These are phyloP conservation scores for Chaetomium sp. DNA, from an alignment of 2,329 filamentous ascomycete species.

Conservation along the genomic window DNA sequence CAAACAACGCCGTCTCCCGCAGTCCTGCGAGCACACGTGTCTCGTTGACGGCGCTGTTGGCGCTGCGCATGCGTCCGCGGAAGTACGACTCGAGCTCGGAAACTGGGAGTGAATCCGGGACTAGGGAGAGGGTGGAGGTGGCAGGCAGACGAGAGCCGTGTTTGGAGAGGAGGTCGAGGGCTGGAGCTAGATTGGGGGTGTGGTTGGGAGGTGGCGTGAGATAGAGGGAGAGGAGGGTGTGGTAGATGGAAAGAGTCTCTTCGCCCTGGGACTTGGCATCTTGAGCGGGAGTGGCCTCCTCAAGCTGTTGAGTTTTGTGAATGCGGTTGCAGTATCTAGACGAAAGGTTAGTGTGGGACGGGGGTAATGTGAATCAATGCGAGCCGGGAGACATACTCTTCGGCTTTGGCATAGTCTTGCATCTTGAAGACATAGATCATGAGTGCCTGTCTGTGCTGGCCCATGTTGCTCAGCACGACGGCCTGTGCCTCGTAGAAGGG, in stretches of 20 bases:
- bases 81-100: slow-evolving; percentile 84
- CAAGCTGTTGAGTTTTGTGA: slow-evolving; percentile 54
- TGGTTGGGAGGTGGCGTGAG: slow-evolving; percentile 72
- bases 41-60: slow-evolving; percentile 76
- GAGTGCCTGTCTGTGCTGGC: slow-evolving; percentile 89
- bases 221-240: slow-evolving; percentile 84
- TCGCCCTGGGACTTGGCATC: slow-evolving; percentile 32
- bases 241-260: slow-evolving; percentile 75
- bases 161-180: slow-evolving; percentile 79
- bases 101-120: slow-evolving; percentile 74
- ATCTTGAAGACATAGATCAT: slow-evolving; percentile 97
- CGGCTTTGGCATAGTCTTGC: slow-evolving; percentile 77
- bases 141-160: slow-evolving; percentile 90
- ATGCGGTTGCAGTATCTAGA: slow-evolving; percentile 80
- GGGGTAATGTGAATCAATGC: neutral
- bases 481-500: slow-evolving; percentile 85
- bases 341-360: neutral
- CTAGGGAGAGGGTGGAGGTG: slow-evolving; percentile 74
- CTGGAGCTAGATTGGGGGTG: slow-evolving; percentile 62
- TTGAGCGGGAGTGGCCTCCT: neutral
- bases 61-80: slow-evolving; percentile 77
- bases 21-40: slow-evolving; percentile 70
- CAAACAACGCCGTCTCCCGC: slow-evolving; percentile 71
- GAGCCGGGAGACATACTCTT: slow-evolving; percentile 58
- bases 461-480: slow-evolving; percentile 89